Evolutionary conservation across 176 grass and related monocot genomes (phyloP).

Genomic region (Otatea glauca): DNA sequence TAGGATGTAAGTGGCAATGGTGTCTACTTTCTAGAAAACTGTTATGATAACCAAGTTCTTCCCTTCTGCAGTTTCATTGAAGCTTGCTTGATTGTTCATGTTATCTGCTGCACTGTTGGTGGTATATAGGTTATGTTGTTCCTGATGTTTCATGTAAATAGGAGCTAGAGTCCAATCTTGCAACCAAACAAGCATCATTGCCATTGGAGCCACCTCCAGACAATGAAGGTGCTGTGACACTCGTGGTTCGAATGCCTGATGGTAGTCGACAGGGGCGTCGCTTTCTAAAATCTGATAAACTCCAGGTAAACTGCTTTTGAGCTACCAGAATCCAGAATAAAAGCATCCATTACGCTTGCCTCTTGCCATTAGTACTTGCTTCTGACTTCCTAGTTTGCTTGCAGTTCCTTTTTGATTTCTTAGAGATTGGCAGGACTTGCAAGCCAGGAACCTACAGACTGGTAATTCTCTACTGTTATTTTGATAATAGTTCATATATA

Average conservation of each 20-base stretch:
- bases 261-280: conserved; percentile 77
- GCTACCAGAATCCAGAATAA: conserved; percentile 30
- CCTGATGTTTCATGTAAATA: conserved; percentile 40
- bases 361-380: conserved; percentile 17
- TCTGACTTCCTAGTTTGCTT: conserved; percentile 43
- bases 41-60: conserved; percentile 20
- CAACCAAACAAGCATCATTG: conserved; percentile 74
- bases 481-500: neutral
- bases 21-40: conserved; percentile 6
- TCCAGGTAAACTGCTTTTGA: conserved; percentile 63
- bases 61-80: neutral
- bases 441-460: conserved; percentile 89
- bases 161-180: conserved; percentile 85
- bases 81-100: conserved; percentile 2
- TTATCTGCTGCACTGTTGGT: neutral
- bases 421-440: conserved; percentile 74
- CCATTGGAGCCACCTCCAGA: conserved; percentile 72
- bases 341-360: conserved; percentile 1
- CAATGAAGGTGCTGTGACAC: conserved; percentile 73
- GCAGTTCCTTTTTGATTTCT: conserved; percentile 94
- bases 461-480: conserved; percentile 59
- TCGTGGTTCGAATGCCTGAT: conserved; percentile 93
- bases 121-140: conserved; percentile 19
- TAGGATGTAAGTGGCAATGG: neutral
- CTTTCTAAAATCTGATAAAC: conserved; percentile 92